Evolutionary conservation across 2,329 filamentous ascomycete genomes (phyloP).

Genomic region (Fusarium humuli): DNA sequence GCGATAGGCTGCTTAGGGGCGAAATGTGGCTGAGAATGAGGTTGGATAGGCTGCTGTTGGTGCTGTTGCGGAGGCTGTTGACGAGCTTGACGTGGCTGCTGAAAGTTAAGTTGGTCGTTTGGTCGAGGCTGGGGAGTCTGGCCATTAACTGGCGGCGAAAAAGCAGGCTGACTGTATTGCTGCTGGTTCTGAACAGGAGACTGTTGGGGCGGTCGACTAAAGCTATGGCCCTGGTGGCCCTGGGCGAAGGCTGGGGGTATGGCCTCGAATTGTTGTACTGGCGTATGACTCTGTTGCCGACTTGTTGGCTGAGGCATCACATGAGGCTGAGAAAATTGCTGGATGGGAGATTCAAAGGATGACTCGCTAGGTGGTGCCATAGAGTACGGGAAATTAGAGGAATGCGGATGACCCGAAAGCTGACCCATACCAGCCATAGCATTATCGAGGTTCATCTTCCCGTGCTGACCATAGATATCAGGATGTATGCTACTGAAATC

Average conservation of each 20-base stretch:
- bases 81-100: slow-evolving; percentile 40
- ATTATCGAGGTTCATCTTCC: slow-evolving; percentile 48
- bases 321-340: slow-evolving; percentile 51
- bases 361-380: slow-evolving; percentile 51
- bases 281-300: slow-evolving; percentile 51
- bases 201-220: slow-evolving; percentile 45
- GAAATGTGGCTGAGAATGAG: slow-evolving; percentile 41
- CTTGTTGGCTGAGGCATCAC: slow-evolving; percentile 49
- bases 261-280: slow-evolving; percentile 50
- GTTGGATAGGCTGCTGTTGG: slow-evolving; percentile 33
- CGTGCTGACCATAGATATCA: slow-evolving; percentile 53
- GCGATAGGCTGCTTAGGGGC: slow-evolving; percentile 36
- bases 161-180: slow-evolving; percentile 41
- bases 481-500: slow-evolving; percentile 53
- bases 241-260: slow-evolving; percentile 46
- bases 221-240: slow-evolving; percentile 45
- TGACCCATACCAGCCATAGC: slow-evolving; percentile 49
- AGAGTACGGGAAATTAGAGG: slow-evolving; percentile 52
- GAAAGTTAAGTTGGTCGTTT: slow-evolving; percentile 41
- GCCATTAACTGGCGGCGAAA: slow-evolving; percentile 44
- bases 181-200: slow-evolving; percentile 49
- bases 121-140: slow-evolving; percentile 45
- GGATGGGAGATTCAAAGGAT: slow-evolving; percentile 49
- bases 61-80: slow-evolving; percentile 40
- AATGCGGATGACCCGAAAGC: slow-evolving; percentile 48